Evolutionary conservation across 179 eudicot genomes (phyloP).

Genomic region (Monotropa hypopitys): DNA sequence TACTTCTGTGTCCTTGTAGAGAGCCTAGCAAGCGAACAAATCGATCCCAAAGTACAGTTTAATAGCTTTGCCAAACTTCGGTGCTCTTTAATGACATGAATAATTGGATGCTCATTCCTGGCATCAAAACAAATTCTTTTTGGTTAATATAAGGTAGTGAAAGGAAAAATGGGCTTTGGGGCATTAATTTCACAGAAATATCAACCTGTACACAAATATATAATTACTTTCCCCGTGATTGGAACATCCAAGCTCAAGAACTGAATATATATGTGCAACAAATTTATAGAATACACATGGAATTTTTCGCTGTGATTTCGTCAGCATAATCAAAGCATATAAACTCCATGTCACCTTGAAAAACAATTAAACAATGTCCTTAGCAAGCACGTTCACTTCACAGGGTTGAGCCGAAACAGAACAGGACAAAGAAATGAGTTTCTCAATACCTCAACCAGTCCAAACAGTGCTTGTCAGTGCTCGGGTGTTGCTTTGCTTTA

Average conservation of each 20-base stretch:
- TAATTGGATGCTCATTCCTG: constrained; percentile 90
- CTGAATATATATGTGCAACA: background rate
- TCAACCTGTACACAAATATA: background rate
- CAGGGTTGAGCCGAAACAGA: constrained; percentile 1
- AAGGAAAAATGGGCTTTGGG: background rate
- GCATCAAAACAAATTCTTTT: constrained; percentile 7
- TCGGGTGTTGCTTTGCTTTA: constrained; percentile 71
- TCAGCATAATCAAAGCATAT: background rate
- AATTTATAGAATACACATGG: background rate
- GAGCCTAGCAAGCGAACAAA: constrained; percentile 70
- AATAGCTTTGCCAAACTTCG: constrained; percentile 79
- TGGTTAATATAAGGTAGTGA: background rate
- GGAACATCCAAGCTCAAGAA: background rate
- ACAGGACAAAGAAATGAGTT: background rate
- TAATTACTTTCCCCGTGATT: background rate
- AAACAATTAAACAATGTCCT: background rate
- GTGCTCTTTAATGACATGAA: constrained; percentile 86
- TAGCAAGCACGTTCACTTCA: background rate
- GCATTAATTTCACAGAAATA: background rate
- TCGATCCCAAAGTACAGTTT: constrained; percentile 85
- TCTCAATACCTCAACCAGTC: constrained; percentile 58
- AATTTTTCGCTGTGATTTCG: background rate
- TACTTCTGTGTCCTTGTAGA: constrained; percentile 70
- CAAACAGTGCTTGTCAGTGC: constrained; percentile 90
- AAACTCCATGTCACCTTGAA: background rate